A percentile compares a stretch with the other conserved stretches of the same genome.
Evolutionary conservation across 805 yeast genomes (phyloP).

Genomic region (Ascoidea asiatica): DNA sequence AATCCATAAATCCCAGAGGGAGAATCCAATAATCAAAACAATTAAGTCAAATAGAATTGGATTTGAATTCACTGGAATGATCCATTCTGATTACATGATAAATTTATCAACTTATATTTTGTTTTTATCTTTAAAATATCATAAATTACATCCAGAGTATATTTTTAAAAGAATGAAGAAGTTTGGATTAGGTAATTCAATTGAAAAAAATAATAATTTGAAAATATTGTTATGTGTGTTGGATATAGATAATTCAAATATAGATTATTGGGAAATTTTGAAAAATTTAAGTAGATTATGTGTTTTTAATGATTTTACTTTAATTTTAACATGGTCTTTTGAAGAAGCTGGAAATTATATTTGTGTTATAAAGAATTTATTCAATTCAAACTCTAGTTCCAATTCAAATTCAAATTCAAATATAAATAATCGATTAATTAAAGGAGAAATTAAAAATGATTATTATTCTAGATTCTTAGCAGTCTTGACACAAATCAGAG

Average conservation of each 20-base stretch:
- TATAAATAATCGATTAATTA: constrained; percentile 21
- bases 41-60: constrained; percentile 30
- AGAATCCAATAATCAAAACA: constrained; percentile 51
- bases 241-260: constrained; percentile 48
- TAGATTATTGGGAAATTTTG: constrained; percentile 26
- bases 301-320: constrained; percentile 26
- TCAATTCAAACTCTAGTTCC: constrained; percentile 1
- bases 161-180: constrained; percentile 40
- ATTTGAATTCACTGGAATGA: constrained; percentile 36
- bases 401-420: constrained; percentile 6
- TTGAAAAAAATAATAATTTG: constrained; percentile 24
- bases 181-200: constrained; percentile 9
- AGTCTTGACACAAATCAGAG: constrained; percentile 29
- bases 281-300: constrained; percentile 26
- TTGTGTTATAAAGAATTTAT: constrained; percentile 4
- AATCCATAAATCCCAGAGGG: constrained; percentile 51
- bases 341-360: constrained; percentile 30
- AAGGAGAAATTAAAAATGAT: constrained; percentile 29
- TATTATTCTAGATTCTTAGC: constrained; percentile 31
- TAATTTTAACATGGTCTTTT: constrained; percentile 29
- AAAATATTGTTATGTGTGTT: constrained; percentile 50
- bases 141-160: constrained; percentile 66
- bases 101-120: constrained; percentile 41
- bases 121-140: constrained; percentile 58
- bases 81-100: constrained; percentile 51